Conservation (phyloP, 768 basidiomycete species). For the Lactarius pseudohatsudake region DNA sequence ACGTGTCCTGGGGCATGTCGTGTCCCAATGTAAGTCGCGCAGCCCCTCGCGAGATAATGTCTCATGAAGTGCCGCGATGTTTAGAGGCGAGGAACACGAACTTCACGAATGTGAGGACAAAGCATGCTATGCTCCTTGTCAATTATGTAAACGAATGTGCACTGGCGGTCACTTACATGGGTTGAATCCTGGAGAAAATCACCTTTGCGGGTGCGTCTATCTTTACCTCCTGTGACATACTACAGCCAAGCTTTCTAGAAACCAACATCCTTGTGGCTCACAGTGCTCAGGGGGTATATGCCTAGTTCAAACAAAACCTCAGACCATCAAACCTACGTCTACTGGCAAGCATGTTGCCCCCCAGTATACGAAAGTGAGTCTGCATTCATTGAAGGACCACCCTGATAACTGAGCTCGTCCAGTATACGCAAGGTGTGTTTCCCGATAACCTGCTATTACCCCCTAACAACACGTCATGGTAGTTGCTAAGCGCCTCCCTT, state of each 20-base stretch:
- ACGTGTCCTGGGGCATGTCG: conserved; percentile 7
- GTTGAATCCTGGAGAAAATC: conserved; percentile 40
- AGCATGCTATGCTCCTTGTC: conserved; percentile 53
- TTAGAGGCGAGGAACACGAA: conserved; percentile 46
- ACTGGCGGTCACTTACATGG: conserved; percentile 51
- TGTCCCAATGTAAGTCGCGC: conserved; percentile 4
- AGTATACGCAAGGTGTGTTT: conserved; percentile 54
- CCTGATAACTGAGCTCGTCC: no score
- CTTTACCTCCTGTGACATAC: background rate
- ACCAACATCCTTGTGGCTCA: conserved; percentile 49
- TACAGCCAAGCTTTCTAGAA: conserved; percentile 35
- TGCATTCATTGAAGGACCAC: background rate
- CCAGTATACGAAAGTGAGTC: conserved; percentile 57
- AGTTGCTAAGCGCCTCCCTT: conserved; percentile 53
- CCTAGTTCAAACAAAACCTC: conserved; percentile 56
- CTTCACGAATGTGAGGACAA: conserved; percentile 51
- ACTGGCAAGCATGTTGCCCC: conserved; percentile 57
- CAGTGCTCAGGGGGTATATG: conserved; percentile 52
- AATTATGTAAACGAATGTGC: conserved; percentile 56
- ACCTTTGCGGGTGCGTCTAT: conserved; percentile 56
- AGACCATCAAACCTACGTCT: conserved; percentile 60
- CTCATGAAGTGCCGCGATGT: background rate
- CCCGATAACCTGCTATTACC: no score
- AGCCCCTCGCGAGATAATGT: background rate
- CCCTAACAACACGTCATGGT: background rate